Evolutionary conservation across 1,284 basidiomycete species (phyloP).

Genomic region (Thelephora terrestris): DNA sequence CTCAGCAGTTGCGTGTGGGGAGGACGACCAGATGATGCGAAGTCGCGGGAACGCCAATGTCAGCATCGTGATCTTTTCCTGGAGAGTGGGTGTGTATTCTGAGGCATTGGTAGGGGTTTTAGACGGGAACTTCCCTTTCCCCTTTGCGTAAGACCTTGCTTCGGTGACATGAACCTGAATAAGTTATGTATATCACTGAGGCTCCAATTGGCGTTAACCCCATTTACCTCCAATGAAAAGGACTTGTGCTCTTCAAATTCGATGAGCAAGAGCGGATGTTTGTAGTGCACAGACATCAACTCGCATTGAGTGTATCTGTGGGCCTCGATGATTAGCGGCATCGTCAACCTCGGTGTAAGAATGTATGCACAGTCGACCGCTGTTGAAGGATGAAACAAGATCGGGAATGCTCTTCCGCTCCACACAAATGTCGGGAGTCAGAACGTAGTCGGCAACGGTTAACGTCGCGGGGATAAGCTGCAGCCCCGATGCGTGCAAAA

Average conservation of each 20-base stretch:
- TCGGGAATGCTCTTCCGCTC: slow-evolving; percentile 94
- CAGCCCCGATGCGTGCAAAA: slow-evolving; percentile 79
- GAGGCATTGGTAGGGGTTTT: slow-evolving; percentile 37
- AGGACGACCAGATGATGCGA: slow-evolving; percentile 95
- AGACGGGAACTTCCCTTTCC: slow-evolving; percentile 38
- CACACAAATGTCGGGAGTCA: slow-evolving; percentile 92
- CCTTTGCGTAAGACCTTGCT: slow-evolving; percentile 53
- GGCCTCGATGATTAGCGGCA: not conserved
- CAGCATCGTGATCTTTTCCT: slow-evolving; percentile 87
- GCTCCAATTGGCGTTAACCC: not conserved
- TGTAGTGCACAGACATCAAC: slow-evolving; percentile 93
- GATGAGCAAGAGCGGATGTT: slow-evolving; percentile 89
- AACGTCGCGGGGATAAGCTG: slow-evolving; percentile 85
- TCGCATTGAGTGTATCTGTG: slow-evolving; percentile 93
- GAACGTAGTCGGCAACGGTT: slow-evolving; percentile 92
- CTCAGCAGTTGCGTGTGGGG: slow-evolving; percentile 84
- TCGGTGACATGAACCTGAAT: slow-evolving; percentile 42
- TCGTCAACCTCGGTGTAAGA: not conserved
- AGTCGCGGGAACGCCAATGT: slow-evolving; percentile 86
- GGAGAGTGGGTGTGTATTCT: slow-evolving; percentile 37
- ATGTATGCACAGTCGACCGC: slow-evolving; percentile 77
- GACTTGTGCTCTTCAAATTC: slow-evolving; percentile 98
- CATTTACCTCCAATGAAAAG: slow-evolving; percentile 76
- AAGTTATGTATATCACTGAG: not conserved
- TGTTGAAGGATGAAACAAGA: slow-evolving; percentile 86